Evolutionary conservation across 768 basidiomycete species (phyloP), one percentile per base, ranked within the genome.

Genomic region (Termitomyces sp.): DNA sequence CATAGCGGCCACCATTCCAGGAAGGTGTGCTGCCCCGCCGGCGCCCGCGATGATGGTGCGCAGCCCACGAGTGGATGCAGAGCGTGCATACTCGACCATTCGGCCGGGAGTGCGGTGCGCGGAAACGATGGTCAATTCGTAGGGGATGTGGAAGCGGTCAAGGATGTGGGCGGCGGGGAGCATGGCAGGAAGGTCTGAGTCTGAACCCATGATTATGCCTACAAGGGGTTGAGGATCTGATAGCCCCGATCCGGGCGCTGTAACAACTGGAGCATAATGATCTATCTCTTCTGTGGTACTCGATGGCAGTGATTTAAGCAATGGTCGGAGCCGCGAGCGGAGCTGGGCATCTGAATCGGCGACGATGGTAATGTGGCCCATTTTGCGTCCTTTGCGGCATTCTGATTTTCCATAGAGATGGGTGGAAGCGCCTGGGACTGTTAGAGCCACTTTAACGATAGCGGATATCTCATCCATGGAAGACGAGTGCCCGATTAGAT

Each of bases 1-100:
- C 87, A 97, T 85, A 19, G 91, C 87, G 5, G 96, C 97, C 1
- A 98, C 93, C 97, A 99, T 99, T 0, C 97, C 97, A 0, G 97
- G 97, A 1, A 99, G 73, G 73, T 99, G 97, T 5, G 96, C 97
- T 1, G 97, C 96, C 0, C 97, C 97, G n/a, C 97, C 97, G 6
- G 97, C 97, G 6, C 96, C 96, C 2, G 96, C 96, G 42, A 99
- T 87, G 69, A 99, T 83, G 4, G 80, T 81, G 45, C 88, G 72
- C 41, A 90, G 60, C 2, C 89, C 90, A 5, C 88, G 74, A 17
- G 77, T 68, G 1, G 79, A 76, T 0, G 94, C 95, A 9, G 81
- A 78, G 44, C 85, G 77, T 2, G 97, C 88, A 59, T 95, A 98
- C 56, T 84, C 78, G 21, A 89, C 81, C 65, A 98, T 76, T 2